Conservation (phyloP, 2,329 filamentous ascomycete genomes). For the Cytospora schulzeri region DNA sequence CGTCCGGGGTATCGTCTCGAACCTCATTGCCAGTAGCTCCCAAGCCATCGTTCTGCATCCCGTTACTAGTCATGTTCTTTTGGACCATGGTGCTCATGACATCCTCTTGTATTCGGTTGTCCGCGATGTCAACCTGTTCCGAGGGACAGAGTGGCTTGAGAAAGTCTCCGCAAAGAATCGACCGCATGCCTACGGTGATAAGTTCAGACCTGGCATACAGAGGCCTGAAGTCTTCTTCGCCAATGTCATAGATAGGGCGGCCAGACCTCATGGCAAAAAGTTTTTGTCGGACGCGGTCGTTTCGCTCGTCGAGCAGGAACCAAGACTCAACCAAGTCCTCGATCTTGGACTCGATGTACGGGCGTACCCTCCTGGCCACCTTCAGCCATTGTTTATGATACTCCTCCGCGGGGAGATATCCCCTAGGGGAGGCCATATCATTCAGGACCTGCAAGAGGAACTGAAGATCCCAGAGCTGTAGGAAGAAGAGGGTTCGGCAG, state of each 20-base stretch:
- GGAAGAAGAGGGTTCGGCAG: not conserved
- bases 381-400: slow-evolving; percentile 7
- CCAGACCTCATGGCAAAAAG: not conserved
- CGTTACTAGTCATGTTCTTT: not conserved
- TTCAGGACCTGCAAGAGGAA: slow-evolving; percentile 6
- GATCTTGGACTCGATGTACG: not conserved
- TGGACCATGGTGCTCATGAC: not conserved
- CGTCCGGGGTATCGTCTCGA: not conserved
- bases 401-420: not conserved
- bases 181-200: not conserved
- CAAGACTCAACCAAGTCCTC: slow-evolving; percentile 2
- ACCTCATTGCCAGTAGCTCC: not conserved
- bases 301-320: slow-evolving; percentile 14
- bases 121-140: not conserved
- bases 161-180: slow-evolving; percentile 7
- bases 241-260: slow-evolving; percentile 8
- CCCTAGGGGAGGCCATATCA: not conserved
- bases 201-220: not conserved
- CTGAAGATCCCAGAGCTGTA: slow-evolving; percentile 8
- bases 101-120: not conserved
- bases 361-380: not conserved
- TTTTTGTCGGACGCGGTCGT: slow-evolving; percentile 7
- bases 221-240: slow-evolving; percentile 10
- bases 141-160: not conserved
- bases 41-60: no score